Evolutionary conservation across 2,329 filamentous ascomycete genomes (phyloP).

Genomic region (Neofusicoccum laricinum): DNA sequence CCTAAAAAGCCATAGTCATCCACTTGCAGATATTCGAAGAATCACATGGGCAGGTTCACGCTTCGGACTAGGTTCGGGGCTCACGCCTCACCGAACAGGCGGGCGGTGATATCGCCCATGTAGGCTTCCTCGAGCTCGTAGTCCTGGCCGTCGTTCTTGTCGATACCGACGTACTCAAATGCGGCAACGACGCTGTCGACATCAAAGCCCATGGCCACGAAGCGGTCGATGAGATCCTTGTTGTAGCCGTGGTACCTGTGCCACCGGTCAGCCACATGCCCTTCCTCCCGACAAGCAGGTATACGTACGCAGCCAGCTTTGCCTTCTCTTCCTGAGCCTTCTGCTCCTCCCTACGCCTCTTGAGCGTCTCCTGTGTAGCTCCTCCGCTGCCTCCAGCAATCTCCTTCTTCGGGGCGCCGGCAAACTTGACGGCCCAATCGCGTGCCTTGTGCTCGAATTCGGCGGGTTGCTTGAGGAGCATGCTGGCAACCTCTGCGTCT

Average conservation of each 20-base stretch:
- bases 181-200: constrained; percentile 82
- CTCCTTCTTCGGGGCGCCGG: constrained; percentile 65
- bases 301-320: constrained; percentile 53
- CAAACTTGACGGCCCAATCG: constrained; percentile 85
- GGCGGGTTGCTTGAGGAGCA: constrained; percentile 77
- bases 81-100: constrained; percentile 75
- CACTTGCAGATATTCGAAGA: not conserved
- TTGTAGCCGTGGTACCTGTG: constrained; percentile 84
- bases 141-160: constrained; percentile 71
- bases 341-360: constrained; percentile 56
- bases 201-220: constrained; percentile 88
- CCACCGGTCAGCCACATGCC: constrained; percentile 13
- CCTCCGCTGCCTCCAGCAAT: constrained; percentile 54
- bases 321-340: constrained; percentile 58
- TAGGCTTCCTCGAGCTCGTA: constrained; percentile 87
- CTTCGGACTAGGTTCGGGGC: not conserved
- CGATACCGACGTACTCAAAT: constrained; percentile 78
- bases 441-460: constrained; percentile 79
- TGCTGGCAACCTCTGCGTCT: constrained; percentile 89
- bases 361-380: constrained; percentile 52
- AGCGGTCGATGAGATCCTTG: constrained; percentile 75
- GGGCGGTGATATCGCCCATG: constrained; percentile 84
- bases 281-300: too few relatives aligned
- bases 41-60: not conserved
- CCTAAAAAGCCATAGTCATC: not conserved